Base-by-base conservation (phyloP, 805 yeast species). In the Lachancea lanzarotensis region DNA sequence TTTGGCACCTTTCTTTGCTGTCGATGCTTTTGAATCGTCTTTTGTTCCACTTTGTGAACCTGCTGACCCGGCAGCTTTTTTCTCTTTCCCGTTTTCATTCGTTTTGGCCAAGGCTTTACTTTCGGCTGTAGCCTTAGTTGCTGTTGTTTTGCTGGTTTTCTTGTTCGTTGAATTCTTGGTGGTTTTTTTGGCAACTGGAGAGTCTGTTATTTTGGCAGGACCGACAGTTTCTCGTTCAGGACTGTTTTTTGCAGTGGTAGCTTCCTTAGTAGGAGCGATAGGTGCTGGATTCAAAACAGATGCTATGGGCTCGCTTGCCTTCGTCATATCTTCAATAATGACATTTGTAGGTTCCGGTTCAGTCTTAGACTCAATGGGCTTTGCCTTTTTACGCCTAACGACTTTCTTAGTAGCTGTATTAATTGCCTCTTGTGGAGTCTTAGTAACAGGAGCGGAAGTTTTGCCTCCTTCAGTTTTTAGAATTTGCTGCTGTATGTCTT, bases 321-420 rank as follows among this genome's bases (percentile, higher is more conserved):
- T 40, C 17, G 16, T 26, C 43, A 40, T 40, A 18, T 40, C 45
- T 25, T 36, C 41, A 15, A 37, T 43, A 7, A 36, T 36, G 20
- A 38, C 30, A 17, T 43, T 43, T 20, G 31, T 18, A 8, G 41
- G 35, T 22, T 43, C 19, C 4, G 33, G 16, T 11, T 25, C 45
- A 40, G 18, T 37, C 13, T 43, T 38, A 13, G 35, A 11, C 18
- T 30, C 25, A 11, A 32, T 43, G 29, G 22, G 32, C 22, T 20
- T 25, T 36, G 40, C 31, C 12, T 19, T 43, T 19, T 37, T 16
- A 7, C 31, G 29, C n/a, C 31, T 22, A 17, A 15, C 31, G 19
- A n/a, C 19, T 36, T 25, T 36, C 25, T 36, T 22, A 13, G 31
- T 4, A 15, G 9, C 43, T 16, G 35, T 15, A 13, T 6, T 10